Evolutionary conservation across 2,329 filamentous ascomycete genomes (phyloP).

Genomic region (Penicillium paneum): DNA sequence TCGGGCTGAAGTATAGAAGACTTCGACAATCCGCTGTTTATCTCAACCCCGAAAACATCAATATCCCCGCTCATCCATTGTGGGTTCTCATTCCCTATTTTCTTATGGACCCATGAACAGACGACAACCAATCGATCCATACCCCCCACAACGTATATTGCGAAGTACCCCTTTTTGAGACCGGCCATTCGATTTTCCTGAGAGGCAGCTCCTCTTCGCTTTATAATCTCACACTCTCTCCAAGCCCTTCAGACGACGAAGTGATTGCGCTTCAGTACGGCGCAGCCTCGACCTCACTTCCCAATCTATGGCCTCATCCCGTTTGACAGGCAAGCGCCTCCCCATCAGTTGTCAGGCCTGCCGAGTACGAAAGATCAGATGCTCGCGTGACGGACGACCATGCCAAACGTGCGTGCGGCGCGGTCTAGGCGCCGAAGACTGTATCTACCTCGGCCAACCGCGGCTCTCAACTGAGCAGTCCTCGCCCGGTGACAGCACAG

Average conservation of each 20-base stretch:
- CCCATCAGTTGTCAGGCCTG: conserved; percentile 44
- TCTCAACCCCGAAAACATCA: background rate
- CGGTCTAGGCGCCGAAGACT: conserved; percentile 37
- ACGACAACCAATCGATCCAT: background rate
- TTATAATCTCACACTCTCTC: background rate
- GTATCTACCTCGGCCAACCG: conserved; percentile 38
- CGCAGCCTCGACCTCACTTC: background rate
- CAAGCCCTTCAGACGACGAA: background rate
- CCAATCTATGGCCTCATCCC: conserved; percentile 26
- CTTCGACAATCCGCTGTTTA: background rate
- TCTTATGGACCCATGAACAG: background rate
- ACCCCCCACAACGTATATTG: conserved; percentile 2
- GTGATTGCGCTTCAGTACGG: background rate
- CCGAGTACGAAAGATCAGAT: conserved; percentile 41
- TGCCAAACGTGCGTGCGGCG: conserved; percentile 42
- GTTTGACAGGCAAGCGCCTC: conserved; percentile 34
- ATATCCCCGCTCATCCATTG: background rate
- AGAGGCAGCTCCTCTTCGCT: background rate
- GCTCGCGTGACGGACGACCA: conserved; percentile 38
- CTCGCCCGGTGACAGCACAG: conserved; percentile 19
- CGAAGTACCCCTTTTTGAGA: background rate
- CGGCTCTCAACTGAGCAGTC: conserved; percentile 29
- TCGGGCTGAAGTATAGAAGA: conserved; percentile 4
- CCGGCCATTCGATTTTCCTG: background rate
- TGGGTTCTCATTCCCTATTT: background rate